Base-by-base conservation (phyloP, 1,284 basidiomycete genomes). In the Anthracocystis setariae region DNA sequence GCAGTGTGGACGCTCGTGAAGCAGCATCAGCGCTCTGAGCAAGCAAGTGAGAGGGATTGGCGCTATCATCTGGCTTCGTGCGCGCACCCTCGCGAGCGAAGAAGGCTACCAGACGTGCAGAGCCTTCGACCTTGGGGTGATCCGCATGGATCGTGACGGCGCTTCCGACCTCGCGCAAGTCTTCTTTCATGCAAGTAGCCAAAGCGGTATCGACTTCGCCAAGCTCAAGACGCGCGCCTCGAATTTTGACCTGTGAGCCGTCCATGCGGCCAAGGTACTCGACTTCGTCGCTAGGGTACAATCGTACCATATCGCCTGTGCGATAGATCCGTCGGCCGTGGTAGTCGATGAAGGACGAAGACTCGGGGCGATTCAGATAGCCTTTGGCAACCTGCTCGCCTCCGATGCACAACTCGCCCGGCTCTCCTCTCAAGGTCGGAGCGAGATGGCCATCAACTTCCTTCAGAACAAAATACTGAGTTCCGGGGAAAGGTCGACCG, bases 141-240 rank as follows among this genome's bases (percentile, higher is more conserved):
- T 66, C 61, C 3, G 67, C 49, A 13, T 74, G 63, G 23, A 74
- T 59, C 0, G 74, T 76, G n/a, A 64, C 65, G 17, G 58, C 61
- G 13, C 64, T 23, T 5, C 59, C 71, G n/a, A 25, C 32, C n/a
- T 45, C 35, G 15, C 38, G 27, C 2, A 56, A 46, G 5, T 62
- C 55, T 21, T 46, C 46, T n/a, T 40, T 49, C 24, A 58, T 23
- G 20, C 39, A 60, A 24, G 40, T 44, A 2, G 35, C 25, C 27
- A 76, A 57, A 5, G 65, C 73, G 3, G 61, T 39, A 38, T 76
- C 77, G 3, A 82, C 72, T 59, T 82, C 80, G 33, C 66, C 70
- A 15, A 82, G 72, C 57, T 82, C 80, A 17, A 82, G 71, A 38
- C 80, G 71, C 9, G 76, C 80, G 2, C 80, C 80, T 35, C 78